A percentile compares a stretch with the other conserved stretches of the same genome.
phyloP scores from a whole-genome alignment of 148 eudicot genomes.

The Chenopodium suecicum region DNA sequence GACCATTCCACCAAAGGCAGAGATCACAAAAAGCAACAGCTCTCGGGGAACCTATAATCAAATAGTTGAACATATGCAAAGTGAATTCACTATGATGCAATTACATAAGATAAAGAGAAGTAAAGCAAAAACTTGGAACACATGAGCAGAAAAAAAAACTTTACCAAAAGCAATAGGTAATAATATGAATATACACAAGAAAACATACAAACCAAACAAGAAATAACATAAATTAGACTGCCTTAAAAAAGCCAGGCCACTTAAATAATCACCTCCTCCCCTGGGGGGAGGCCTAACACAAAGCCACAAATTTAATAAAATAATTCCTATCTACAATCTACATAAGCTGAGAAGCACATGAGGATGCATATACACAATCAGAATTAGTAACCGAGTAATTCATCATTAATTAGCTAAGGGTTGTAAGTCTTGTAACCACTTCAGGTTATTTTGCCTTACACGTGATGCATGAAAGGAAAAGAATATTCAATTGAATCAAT shows the following conservation, averaged over 20 bases:
- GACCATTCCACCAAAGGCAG: constrained; percentile 89
- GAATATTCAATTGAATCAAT: neutral
- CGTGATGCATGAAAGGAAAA: neutral
- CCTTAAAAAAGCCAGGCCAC: too few species aligned
- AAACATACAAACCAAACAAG: too few species aligned
- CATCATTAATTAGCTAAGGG: neutral
- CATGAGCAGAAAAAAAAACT: too few species aligned
- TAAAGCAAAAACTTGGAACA: too few species aligned
- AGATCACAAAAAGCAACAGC: constrained; percentile 80
- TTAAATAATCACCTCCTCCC: too few species aligned
- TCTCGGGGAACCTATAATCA: constrained; percentile 49
- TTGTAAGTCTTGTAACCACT: neutral
- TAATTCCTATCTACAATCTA: too few species aligned
- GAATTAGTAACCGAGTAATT: neutral
- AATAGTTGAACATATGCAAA: too few species aligned
- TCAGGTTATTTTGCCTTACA: neutral
- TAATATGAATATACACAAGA: too few species aligned
- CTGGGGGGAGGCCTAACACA: too few species aligned
- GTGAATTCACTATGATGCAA: neutral
- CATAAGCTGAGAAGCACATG: neutral
- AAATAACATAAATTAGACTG: too few species aligned
- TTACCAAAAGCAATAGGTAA: too few species aligned
- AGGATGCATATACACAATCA: neutral
- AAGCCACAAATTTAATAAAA: too few species aligned
- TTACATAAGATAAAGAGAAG: neutral